Base-by-base conservation (phyloP, 106 monocot genomes). In the Hemerocallis citrina region DNA sequence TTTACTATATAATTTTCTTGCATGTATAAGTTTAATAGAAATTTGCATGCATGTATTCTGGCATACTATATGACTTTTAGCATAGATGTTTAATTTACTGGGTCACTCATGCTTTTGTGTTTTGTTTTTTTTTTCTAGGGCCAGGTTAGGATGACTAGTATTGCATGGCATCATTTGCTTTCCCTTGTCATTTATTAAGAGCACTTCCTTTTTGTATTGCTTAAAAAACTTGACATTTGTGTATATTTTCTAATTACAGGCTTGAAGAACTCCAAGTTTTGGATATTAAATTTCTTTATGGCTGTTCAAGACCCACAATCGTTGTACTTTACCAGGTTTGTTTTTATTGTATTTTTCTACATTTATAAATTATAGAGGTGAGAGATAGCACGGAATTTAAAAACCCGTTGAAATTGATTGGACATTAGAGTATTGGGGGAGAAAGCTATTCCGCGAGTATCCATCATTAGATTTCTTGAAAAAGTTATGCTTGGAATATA, bases 191-290 rank as follows among this genome's bases (percentile, higher is more conserved):
- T 32, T 9, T 30, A 47, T 0, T 13, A 23, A 58, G 42, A 9
- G 16, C 7, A 6, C 31, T 43, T 4, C 31, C 2, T 62, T 31
- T 44, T 28, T 6, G 17, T 42, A 15, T 29, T 36, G 7, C 37
- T 17, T 50, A 16, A 32, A n/a, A 31, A 31, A n/a, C 38, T 54
- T 63, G 17, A 17, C 47, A 48, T 35, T n/a, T 33, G n/a, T n/a
- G 59, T 49, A 35, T 63, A 28, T 34, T 36, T 45, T 54, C 17
- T 52, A 23, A 6, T 62, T 27, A 31, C 77, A 98, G 96, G 68
- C 87, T 98, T 64, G 96, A 98, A 76, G 96, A 98, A 68, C 96
- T 98, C 72, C 96, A 91, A 70, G 96, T 98, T 57, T 71, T 98
- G 74, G 96, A 98, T 74, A 91, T 98, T 57, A 98, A 91, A 57